Conservation (phyloP, 805 yeast species). For the Sugiyamaella boreocaroliniensis region DNA sequence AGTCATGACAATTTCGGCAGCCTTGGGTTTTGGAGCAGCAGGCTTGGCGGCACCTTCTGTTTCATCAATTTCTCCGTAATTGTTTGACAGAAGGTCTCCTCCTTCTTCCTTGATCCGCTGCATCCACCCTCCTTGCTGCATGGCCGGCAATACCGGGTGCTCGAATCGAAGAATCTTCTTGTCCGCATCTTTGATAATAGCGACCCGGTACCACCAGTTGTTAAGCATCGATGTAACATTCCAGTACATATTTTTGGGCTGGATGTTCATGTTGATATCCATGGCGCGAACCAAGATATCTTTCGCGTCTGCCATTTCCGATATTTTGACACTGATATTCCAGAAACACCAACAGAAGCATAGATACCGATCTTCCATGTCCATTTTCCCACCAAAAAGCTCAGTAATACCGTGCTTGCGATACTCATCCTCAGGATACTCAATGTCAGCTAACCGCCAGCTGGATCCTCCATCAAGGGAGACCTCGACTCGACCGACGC, state of each 20-base stretch:
- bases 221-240: conserved; percentile 7
- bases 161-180: neutral
- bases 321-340: neutral
- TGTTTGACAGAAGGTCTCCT: conserved; percentile 2
- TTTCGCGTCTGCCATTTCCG: neutral
- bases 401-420: neutral
- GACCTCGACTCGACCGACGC: conserved; percentile 32
- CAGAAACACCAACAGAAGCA: conserved; percentile 5
- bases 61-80: conserved; percentile 3
- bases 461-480: conserved; percentile 30
- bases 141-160: conserved; percentile 2
- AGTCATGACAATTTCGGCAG: conserved; percentile 2
- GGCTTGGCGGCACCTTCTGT: neutral
- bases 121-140: conserved; percentile 6
- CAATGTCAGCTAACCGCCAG: conserved; percentile 23
- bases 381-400: conserved; percentile 3
- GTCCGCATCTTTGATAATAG: neutral
- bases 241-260: conserved; percentile 7
- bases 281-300: conserved; percentile 6
- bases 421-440: conserved; percentile 4
- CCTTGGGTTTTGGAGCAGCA: neutral
- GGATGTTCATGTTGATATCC: conserved; percentile 6
- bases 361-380: conserved; percentile 1
- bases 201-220: conserved; percentile 7
- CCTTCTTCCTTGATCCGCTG: conserved; percentile 3